A percentile compares a stretch with the other conserved stretches of the same genome.
Conservation (phyloP, 176 grass and related monocot genomes). For the Hordeum marinum region DNA sequence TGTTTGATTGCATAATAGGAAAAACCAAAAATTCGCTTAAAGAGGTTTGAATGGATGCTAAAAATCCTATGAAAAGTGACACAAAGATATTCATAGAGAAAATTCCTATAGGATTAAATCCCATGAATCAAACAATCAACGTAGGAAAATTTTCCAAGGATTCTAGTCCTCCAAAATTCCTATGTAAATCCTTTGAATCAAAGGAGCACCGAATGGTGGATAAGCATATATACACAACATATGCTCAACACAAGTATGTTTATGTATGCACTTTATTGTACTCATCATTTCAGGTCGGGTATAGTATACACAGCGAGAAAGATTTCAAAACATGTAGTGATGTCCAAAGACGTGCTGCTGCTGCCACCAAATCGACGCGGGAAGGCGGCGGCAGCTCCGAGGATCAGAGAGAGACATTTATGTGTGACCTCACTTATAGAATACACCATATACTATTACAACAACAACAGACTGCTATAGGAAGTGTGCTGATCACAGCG, state of each 20-base stretch:
- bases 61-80: too few relatives aligned
- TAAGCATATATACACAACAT: background rate
- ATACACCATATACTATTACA: background rate
- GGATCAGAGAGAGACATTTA: background rate
- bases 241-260: slow-evolving; percentile 3
- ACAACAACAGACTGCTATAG: slow-evolving; percentile 27
- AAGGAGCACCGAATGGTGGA: too few relatives aligned
- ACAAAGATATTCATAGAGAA: too few relatives aligned
- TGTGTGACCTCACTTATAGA: background rate
- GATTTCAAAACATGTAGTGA: background rate
- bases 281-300: background rate
- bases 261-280: background rate
- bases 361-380: background rate
- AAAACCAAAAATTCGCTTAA: too few relatives aligned
- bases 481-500: background rate
- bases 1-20: too few relatives aligned
- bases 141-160: too few relatives aligned
- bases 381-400: background rate
- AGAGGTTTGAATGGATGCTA: too few relatives aligned
- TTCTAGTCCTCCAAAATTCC: too few relatives aligned
- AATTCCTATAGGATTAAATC: too few relatives aligned
- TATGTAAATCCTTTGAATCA: too few relatives aligned
- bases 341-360: background rate
- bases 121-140: too few relatives aligned
- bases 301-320: background rate